These are phyloP conservation scores for Pleurotus ostreatus DNA, from an alignment of 768 basidiomycete genomes.

Conservation along the genomic window DNA sequence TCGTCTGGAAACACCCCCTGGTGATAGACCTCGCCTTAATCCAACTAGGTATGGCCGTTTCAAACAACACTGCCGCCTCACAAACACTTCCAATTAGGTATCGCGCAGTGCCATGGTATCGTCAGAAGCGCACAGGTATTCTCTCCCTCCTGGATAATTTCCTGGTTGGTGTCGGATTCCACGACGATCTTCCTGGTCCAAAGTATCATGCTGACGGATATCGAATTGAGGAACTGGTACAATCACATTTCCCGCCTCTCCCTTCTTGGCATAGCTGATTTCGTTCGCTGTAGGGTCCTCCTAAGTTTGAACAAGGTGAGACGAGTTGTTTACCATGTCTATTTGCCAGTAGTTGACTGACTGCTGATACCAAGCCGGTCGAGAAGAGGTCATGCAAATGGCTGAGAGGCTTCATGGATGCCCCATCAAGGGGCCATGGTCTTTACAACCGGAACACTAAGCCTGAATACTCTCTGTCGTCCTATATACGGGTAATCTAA, in stretches of 20 bases:
- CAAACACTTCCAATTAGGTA: conserved; percentile 19
- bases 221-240: conserved; percentile 38
- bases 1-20: conserved; percentile 19
- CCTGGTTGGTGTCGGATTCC: conserved; percentile 27
- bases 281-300: conserved; percentile 27
- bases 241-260: conserved; percentile 1
- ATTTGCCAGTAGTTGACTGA: background rate
- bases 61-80: no score
- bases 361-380: conserved; percentile 25
- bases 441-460: background rate
- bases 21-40: conserved; percentile 26
- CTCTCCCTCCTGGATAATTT: conserved; percentile 25
- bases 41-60: conserved; percentile 25
- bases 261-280: background rate
- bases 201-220: conserved; percentile 37
- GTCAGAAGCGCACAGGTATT: conserved; percentile 27
- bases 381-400: conserved; percentile 35
- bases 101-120: conserved; percentile 43
- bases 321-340: background rate
- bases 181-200: conserved; percentile 35
- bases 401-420: conserved; percentile 40
- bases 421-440: conserved; percentile 32
- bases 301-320: conserved; percentile 31
- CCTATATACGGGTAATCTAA: no score
- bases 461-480: background rate